Evolutionary conservation across 208 protist genomes (phyloP).

Genomic region (Naegleria lovaniensis): DNA sequence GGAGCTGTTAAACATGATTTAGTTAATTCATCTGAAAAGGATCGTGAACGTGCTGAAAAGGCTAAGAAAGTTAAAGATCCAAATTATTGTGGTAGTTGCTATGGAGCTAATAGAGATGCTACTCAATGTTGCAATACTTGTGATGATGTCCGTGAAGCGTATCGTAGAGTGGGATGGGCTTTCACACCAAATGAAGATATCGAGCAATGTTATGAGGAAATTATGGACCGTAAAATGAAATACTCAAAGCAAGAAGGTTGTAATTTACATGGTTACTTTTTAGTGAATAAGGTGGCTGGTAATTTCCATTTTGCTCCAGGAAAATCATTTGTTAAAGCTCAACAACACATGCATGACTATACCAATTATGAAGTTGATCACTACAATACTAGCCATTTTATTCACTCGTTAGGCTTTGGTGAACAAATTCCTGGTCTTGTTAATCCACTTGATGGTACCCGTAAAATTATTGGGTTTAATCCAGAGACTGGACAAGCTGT

Average conservation of each 20-base stretch:
- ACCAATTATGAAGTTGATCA: conserved; percentile 46
- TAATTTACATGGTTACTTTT: conserved; percentile 59
- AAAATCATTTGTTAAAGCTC: background rate
- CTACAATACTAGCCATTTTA: conserved; percentile 66
- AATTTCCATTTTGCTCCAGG: conserved; percentile 70
- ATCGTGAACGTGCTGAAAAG: background rate
- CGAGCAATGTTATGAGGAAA: conserved; percentile 25
- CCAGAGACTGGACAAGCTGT: background rate
- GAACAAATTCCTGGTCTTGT: conserved; percentile 55
- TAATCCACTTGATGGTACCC: conserved; percentile 62
- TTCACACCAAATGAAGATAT: conserved; percentile 59
- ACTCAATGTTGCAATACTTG: conserved; percentile 71
- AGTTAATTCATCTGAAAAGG: background rate
- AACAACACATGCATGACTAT: conserved; percentile 54
- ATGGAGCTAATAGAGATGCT: conserved; percentile 56
- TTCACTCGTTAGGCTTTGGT: conserved; percentile 71
- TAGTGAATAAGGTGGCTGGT: conserved; percentile 65
- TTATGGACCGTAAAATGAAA: conserved; percentile 26
- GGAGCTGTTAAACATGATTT: conserved; percentile 17
- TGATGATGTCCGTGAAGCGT: conserved; percentile 63
- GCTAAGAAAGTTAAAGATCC: conserved; percentile 41
- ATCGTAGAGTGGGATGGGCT: conserved; percentile 53
- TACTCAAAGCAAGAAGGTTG: conserved; percentile 56
- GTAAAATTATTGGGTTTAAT: conserved; percentile 37
- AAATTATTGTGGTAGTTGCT: conserved; percentile 64